Conservation (phyloP, 495 filamentous ascomycete species). For the Clohesyomyces aquaticus region DNA sequence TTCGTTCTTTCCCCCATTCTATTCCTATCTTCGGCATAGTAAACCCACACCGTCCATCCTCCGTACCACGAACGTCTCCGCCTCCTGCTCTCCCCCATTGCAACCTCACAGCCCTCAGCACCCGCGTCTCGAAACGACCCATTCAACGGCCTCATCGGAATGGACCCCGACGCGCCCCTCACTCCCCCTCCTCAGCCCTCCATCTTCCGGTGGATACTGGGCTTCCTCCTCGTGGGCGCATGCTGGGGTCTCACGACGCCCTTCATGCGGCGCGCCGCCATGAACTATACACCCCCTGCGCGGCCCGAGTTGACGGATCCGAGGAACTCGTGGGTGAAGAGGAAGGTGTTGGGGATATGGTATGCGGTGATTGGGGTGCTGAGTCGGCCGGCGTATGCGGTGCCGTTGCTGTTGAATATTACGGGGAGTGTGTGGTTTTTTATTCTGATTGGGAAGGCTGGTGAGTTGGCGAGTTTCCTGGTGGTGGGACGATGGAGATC, state of each 20-base stretch:
- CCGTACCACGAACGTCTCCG: too few relatives aligned
- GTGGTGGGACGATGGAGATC: slow-evolving; percentile 6
- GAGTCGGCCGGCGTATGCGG: slow-evolving; percentile 76
- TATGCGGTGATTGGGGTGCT: slow-evolving; percentile 81
- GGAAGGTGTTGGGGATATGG: slow-evolving; percentile 59
- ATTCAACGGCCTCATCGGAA: neutral
- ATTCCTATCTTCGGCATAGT: too few relatives aligned
- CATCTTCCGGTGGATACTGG: slow-evolving; percentile 76
- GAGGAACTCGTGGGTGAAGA: slow-evolving; percentile 56
- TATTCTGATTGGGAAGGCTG: slow-evolving; percentile 86
- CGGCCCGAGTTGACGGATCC: slow-evolving; percentile 57
- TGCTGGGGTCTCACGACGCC: slow-evolving; percentile 82
- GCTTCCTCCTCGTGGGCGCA: slow-evolving; percentile 87
- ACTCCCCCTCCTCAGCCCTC: slow-evolving; percentile 51
- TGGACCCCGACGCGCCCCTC: slow-evolving; percentile 38
- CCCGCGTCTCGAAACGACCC: too few relatives aligned
- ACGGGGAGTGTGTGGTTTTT: slow-evolving; percentile 99
- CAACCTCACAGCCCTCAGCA: too few relatives aligned
- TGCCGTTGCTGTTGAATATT: slow-evolving; percentile 85
- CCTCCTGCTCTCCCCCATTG: too few relatives aligned
- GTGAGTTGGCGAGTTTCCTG: slow-evolving; percentile 55
- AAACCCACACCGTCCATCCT: too few relatives aligned
- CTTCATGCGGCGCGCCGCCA: slow-evolving; percentile 72
- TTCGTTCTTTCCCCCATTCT: neutral
- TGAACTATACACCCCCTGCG: slow-evolving; percentile 57